Percentiles rank a stretch among this genome's conserved stretches.
Evolutionary conservation across 176 grass and related monocot species (phyloP).

Genomic region (Coix lacrymajobi): DNA sequence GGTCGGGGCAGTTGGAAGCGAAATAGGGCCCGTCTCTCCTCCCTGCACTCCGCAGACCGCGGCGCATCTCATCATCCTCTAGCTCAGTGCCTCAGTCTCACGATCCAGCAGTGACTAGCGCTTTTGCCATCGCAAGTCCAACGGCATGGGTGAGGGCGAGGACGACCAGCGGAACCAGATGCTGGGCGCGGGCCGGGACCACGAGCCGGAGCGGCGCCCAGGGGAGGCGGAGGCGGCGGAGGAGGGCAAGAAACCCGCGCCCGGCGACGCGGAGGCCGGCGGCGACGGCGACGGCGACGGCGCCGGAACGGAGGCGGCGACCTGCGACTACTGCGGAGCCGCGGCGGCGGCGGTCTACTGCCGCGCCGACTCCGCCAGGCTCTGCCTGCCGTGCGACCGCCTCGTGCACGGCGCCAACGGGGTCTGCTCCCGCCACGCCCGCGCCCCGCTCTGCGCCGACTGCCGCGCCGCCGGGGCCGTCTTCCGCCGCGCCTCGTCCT

Average conservation of each 20-base stretch:
- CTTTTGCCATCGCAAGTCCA: not conserved
- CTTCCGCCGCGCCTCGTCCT: constrained; percentile 39
- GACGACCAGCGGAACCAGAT: not conserved
- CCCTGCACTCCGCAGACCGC: not conserved
- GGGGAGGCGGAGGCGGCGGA: not conserved
- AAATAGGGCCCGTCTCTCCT: constrained; percentile 12
- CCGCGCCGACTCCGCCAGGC: constrained; percentile 68
- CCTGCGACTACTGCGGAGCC: constrained; percentile 64
- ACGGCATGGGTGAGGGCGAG: not conserved
- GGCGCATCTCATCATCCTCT: not conserved
- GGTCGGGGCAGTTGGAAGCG: not conserved
- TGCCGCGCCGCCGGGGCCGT: constrained; percentile 48
- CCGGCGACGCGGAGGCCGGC: not conserved
- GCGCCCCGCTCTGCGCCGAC: constrained; percentile 63
- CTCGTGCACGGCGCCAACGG: constrained; percentile 92
- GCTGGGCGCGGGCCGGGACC: not conserved
- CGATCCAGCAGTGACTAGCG: not conserved
- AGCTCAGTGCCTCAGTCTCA: not conserved
- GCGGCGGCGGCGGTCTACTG: constrained; percentile 60
- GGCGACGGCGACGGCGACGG: not conserved
- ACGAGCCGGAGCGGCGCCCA: not conserved
- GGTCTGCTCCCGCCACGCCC: constrained; percentile 80
- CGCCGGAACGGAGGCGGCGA: not conserved
- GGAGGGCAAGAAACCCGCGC: not conserved
- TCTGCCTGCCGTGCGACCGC: constrained; percentile 84